phyloP scores from a whole-genome alignment of 169 alveolate genomes.

The Babesia divergens region DNA sequence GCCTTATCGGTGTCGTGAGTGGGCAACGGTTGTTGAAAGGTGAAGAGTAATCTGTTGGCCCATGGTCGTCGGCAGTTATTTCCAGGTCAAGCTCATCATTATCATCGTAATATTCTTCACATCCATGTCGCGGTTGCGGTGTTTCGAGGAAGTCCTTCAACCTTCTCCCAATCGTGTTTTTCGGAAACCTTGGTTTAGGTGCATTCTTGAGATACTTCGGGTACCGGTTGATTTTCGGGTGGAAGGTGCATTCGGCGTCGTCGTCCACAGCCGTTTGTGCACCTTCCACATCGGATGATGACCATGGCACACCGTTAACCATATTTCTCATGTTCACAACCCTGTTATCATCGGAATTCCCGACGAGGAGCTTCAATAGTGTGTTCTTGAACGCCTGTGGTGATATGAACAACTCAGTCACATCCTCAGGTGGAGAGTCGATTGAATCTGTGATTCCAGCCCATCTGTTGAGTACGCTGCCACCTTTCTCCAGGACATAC shows the following conservation, averaged over 20 bases:
- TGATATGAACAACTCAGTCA: constrained; percentile 19
- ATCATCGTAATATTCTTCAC: not conserved
- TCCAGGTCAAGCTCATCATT: not conserved
- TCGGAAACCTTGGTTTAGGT: not conserved
- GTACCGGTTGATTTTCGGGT: constrained; percentile 14
- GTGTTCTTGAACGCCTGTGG: constrained; percentile 55
- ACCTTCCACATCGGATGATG: not conserved
- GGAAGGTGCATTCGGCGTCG: constrained; percentile 20
- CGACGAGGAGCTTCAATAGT: constrained; percentile 34
- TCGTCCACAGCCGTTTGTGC: not conserved
- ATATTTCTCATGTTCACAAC: constrained; percentile 6
- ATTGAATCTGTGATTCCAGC: constrained; percentile 1
- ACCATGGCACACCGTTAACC: constrained; percentile 8
- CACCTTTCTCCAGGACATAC: constrained; percentile 9
- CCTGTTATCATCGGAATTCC: constrained; percentile 37
- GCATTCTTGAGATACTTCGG: constrained; percentile 1
- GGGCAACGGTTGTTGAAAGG: constrained; percentile 17
- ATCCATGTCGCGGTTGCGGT: not conserved
- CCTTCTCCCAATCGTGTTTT: not conserved
- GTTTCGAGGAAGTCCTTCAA: not conserved
- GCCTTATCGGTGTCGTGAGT: not conserved
- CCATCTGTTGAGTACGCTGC: constrained; percentile 29
- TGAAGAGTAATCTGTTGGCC: constrained; percentile 1
- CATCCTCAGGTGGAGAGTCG: not conserved
- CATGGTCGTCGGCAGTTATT: not conserved